Evolutionary conservation across 768 basidiomycete genomes (phyloP), one percentile per base, ranked within the genome.

Genomic region (Boletus subcaerulescens): DNA sequence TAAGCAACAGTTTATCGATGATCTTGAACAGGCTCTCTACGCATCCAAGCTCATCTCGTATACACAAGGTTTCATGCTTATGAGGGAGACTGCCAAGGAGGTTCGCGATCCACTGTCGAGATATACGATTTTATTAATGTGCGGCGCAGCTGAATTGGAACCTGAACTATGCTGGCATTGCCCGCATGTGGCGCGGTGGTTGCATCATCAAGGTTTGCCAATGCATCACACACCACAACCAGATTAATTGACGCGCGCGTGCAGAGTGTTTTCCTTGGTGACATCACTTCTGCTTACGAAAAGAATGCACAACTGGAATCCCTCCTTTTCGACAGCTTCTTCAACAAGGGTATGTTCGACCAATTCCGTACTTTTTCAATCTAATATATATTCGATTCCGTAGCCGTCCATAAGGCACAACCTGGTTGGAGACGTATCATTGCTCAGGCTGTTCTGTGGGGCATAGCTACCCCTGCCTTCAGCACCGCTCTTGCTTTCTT

Each of bases 1-100:
- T 84, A 98, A 98, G 82, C 81, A 95, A 72, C 89, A 94, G 68
- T 99, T 99, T 78, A 97, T 99, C 72, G 91, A 97, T 70, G 97
- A 99, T 74, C 88, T 99, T 59, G 97, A 98, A 76, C 97, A 98
- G 74, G 97, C 96, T 45, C 81, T 99, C 55, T 99, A 99, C 76
- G 97, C 96, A 48, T 97, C 95, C 65, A 99, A 99, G 82, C 94
- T 99, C 74, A 96, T 98, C 67, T 98, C 96, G 31, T 99, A 99
- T 80, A 92, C 96, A 5, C 97, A 99, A 76, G 97, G 97, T 61
- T 99, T 98, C 81, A 96, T 99, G 86, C 84, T 99, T 67, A 97
- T 99, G 94, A 83, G 97, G 61, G 90, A 98, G 76, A 95, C 94
- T 47, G 97, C 95, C 42, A 92, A 93, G 73, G 94, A 97, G 81